These are phyloP conservation scores for Pisolithus microcarpus DNA, from an alignment of 768 basidiomycete genomes.

Conservation along the genomic window DNA sequence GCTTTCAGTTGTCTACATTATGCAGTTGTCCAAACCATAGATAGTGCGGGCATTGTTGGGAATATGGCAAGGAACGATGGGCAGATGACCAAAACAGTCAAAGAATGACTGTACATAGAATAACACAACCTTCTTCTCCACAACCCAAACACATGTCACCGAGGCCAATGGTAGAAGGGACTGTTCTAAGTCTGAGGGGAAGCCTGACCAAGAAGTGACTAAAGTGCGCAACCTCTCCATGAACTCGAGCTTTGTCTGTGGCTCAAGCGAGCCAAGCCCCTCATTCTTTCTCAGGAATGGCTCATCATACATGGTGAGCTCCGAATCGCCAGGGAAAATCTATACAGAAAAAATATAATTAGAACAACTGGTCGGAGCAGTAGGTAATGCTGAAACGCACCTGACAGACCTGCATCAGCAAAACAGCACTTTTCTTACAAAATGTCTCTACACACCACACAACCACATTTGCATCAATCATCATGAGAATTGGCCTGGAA, in stretches of 20 bases:
- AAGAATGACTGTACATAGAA: slow-evolving; percentile 5
- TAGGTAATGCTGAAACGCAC: background rate
- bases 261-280: background rate
- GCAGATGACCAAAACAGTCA: background rate
- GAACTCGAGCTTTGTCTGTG: background rate
- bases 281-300: background rate
- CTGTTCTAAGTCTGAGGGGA: background rate
- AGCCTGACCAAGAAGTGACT: background rate
- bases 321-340: background rate
- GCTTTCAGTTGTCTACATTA: no score
- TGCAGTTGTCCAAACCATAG: no score
- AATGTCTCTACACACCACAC: no score
- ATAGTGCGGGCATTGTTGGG: background rate
- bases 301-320: background rate
- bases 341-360: background rate
- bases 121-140: background rate
- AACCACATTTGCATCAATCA: no score
- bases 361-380: no score
- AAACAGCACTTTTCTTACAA: no score
- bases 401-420: background rate
- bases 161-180: background rate
- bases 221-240: background rate
- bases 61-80: background rate
- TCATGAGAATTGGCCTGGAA: no score
- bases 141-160: background rate